phyloP scores from a whole-genome alignment of 768 basidiomycete species.

The Asterophora lycoperdoides region DNA sequence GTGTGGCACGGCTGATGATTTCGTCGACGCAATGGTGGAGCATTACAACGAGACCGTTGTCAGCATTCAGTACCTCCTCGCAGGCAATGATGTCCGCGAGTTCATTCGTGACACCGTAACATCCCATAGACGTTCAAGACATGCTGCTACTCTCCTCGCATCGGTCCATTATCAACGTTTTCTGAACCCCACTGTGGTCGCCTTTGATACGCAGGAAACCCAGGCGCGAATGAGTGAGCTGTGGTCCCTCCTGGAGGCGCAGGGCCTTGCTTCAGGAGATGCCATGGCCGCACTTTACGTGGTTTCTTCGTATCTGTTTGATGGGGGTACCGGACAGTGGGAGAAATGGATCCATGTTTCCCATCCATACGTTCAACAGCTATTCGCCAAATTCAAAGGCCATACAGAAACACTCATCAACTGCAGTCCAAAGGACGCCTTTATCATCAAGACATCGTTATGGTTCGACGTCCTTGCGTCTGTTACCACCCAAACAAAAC shows the following conservation, averaged over 20 bases:
- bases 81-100: constrained; percentile 40
- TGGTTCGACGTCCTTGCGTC: constrained; percentile 87
- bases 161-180: constrained; percentile 44
- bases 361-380: constrained; percentile 44
- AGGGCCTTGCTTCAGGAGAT: constrained; percentile 49
- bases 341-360: constrained; percentile 60
- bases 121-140: constrained; percentile 41
- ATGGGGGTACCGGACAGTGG: constrained; percentile 72
- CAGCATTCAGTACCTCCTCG: constrained; percentile 66
- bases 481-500: constrained; percentile 57
- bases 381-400: constrained; percentile 39
- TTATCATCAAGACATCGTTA: constrained; percentile 79
- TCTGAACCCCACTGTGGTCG: constrained; percentile 16
- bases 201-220: constrained; percentile 24
- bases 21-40: constrained; percentile 27
- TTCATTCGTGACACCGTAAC: constrained; percentile 52
- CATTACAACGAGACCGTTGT: constrained; percentile 63
- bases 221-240: constrained; percentile 25
- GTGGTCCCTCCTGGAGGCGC: constrained; percentile 19
- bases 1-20: constrained; percentile 13
- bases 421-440: constrained; percentile 51
- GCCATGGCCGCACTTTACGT: constrained; percentile 77
- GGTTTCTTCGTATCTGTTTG: constrained; percentile 74
- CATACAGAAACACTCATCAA: constrained; percentile 41
- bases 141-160: constrained; percentile 61